Conservation (phyloP, 2,329 filamentous ascomycete species). For the Tolypocladium nubicola region DNA sequence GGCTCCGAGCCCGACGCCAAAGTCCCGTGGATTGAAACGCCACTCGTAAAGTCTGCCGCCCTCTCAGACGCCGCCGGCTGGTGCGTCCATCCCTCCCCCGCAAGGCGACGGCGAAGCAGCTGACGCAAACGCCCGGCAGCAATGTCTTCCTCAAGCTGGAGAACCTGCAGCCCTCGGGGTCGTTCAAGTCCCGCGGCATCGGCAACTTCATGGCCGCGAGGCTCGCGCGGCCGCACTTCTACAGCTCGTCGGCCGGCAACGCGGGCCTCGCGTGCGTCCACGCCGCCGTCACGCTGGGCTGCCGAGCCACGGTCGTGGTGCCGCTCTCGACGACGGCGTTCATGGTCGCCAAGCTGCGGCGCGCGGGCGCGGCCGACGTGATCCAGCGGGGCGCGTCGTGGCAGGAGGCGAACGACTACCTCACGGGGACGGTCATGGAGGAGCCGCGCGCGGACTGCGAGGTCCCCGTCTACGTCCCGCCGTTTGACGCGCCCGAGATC, state of each 20-base stretch:
- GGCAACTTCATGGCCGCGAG: constrained; percentile 55
- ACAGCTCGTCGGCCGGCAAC: constrained; percentile 65
- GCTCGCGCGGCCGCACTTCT: constrained; percentile 48
- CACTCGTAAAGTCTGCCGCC: constrained; percentile 50
- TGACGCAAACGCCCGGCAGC: constrained; percentile 22
- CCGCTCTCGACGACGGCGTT: constrained; percentile 52
- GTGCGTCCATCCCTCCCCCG: constrained; percentile 2
- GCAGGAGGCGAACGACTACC: constrained; percentile 56
- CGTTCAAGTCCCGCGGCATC: constrained; percentile 73
- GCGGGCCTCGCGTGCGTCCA: constrained; percentile 72
- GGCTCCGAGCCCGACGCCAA: background rate
- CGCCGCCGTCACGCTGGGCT: constrained; percentile 50
- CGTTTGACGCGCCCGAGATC: constrained; percentile 55
- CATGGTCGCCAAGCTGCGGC: constrained; percentile 58
- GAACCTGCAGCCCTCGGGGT: constrained; percentile 69
- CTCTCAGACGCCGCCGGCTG: constrained; percentile 10
- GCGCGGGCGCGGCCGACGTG: constrained; percentile 51
- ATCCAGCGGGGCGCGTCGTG: constrained; percentile 56
- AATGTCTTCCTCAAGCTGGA: constrained; percentile 77
- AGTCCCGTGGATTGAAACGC: constrained; percentile 56
- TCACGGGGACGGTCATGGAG: constrained; percentile 41
- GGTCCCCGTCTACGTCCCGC: constrained; percentile 49
- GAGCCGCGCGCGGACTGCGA: constrained; percentile 16
- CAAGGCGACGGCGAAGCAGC: background rate
- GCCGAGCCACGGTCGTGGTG: constrained; percentile 61